Evolutionary conservation across 495 filamentous ascomycete species (phyloP), one percentile per base, ranked within the genome.

Genomic region (Aspergillus carlsbadensis): DNA sequence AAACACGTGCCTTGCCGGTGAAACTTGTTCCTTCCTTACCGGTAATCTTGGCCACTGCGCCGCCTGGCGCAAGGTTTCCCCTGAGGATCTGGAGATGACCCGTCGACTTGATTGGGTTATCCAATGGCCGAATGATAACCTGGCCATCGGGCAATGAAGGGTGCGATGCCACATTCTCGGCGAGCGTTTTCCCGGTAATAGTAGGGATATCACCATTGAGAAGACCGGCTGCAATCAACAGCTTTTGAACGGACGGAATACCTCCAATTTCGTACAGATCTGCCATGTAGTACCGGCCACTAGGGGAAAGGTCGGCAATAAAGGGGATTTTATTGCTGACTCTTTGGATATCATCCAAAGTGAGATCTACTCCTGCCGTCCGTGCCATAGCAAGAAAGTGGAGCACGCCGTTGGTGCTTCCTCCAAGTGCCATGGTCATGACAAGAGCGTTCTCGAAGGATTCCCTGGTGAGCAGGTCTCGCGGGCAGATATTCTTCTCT

Each of bases 1-100:
- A 98, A n/a, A 96, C 90, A 17, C 84, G 78, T 14, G 90, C 94
- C 53, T 84, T 84, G 45, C 94, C 94, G 0, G 81, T 87, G 72
- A 98, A 98, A 6, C 70, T 70, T 13, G 87, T 77, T 5, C 94
- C 94, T 71, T 98, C 94, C 69, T 96, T 97, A 17, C 94, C 94
- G 0, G 94, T 98, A 69, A 98, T 98, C 76, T 98, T 98, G 57
- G 94, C 93, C 3, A 98, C 94, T 8, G 94, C 88, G 33, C 94
- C 94, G 33, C 87, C 88, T 1, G 94, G 94, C 2, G 93, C 89
- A 35, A 98, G 83, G 71, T 97, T 97, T 35, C 94, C 94, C 45
- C 81, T 81, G 10, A 98, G 81, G 45, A 98, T 89, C 65, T 94
- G 91, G 44, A 98, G 77, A 68, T 98, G 94, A 37, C 94, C 94